These are phyloP conservation scores for Davidsoniella neocaledoniae DNA, from an alignment of 2,329 filamentous ascomycete genomes.

Conservation along the genomic window DNA sequence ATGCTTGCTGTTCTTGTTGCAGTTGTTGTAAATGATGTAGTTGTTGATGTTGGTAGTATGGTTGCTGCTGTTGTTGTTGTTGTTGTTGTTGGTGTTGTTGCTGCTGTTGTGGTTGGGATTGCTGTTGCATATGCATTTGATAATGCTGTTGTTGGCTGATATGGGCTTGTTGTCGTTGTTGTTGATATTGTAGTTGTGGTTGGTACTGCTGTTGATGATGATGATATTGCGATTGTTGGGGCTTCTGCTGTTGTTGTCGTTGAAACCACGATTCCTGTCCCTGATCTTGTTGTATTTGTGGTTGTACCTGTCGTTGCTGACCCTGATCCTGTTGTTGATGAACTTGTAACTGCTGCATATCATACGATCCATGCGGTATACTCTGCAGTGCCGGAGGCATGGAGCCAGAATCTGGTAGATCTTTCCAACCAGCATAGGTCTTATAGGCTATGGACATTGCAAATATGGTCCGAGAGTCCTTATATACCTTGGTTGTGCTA, in stretches of 20 bases:
- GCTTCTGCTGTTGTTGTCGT: neutral
- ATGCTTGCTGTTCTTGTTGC: neutral
- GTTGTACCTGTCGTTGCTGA: neutral
- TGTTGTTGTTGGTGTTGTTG: too few species aligned
- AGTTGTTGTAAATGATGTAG: neutral
- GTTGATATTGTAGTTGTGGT: neutral
- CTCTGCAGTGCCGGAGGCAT: too few species aligned
- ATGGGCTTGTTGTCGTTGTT: neutral
- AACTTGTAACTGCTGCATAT: neutral
- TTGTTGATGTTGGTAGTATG: too few species aligned
- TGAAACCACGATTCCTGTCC: neutral
- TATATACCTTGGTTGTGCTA: too few species aligned
- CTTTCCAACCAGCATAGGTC: too few species aligned
- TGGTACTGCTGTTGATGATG: neutral
- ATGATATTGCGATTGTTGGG: neutral
- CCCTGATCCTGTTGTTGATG: neutral
- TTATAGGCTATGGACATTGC: too few species aligned
- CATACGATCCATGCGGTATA: neutral
- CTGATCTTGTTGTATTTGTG: neutral
- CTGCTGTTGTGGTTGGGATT: too few species aligned
- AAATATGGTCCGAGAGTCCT: too few species aligned
- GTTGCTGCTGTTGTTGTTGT: too few species aligned
- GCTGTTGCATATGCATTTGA: too few species aligned
- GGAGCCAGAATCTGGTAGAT: too few species aligned
- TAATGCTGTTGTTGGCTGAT: too few species aligned